phyloP scores from a whole-genome alignment of 176 grass and related monocot species.

The Bothriochloa decipiens region DNA sequence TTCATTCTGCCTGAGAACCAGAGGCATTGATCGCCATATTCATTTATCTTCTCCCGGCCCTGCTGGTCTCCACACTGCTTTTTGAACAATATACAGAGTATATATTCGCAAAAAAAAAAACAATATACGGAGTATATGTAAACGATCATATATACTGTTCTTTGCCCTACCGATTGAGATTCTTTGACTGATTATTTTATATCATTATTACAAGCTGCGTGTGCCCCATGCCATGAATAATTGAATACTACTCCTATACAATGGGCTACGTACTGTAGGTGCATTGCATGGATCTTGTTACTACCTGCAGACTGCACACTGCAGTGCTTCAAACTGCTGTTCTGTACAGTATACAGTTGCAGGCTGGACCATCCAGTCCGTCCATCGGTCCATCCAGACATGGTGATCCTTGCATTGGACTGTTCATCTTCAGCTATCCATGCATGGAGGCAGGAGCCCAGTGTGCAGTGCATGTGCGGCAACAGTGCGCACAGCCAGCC shows the following conservation, averaged over 20 bases:
- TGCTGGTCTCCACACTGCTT: neutral
- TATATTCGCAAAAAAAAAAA: no score
- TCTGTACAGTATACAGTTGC: neutral
- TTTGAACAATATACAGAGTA: no score
- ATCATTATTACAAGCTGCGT: neutral
- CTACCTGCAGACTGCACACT: neutral
- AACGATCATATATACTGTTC: neutral
- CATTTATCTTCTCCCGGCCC: neutral
- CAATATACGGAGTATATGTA: no score
- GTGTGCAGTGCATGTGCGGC: no score
- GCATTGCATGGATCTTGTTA: neutral
- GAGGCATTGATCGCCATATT: neutral
- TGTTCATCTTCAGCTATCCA: no score
- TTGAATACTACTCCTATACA: no score
- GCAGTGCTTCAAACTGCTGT: neutral
- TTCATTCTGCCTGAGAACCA: constrained; percentile 38
- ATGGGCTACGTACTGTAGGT: neutral
- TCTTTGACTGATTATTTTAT: constrained; percentile 6
- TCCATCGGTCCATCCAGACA: no score
- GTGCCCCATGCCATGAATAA: constrained; percentile 33
- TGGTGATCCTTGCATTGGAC: no score
- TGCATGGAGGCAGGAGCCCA: no score
- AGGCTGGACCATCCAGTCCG: no score
- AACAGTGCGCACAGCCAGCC: no score
- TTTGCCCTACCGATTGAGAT: neutral